A percentile compares a stretch with the other conserved stretches of the same genome.
These are phyloP conservation scores for Fraxinus baroniana DNA, from an alignment of 305 asterid species.

Conservation along the genomic window DNA sequence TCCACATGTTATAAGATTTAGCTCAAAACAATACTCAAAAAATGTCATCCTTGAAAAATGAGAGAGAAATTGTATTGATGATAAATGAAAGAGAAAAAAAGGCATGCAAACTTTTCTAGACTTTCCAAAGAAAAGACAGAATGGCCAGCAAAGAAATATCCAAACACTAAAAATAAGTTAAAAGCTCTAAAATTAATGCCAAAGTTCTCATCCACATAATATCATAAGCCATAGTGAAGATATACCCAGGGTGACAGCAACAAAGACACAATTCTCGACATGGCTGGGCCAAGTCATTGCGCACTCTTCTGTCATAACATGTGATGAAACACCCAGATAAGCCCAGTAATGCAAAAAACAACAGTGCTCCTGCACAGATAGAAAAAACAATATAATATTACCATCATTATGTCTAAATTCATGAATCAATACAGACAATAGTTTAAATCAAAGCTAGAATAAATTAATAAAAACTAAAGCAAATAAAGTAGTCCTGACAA, in stretches of 20 bases:
- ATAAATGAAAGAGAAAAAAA: neutral
- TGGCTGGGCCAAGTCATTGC: conserved; percentile 94
- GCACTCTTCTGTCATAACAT: conserved; percentile 93
- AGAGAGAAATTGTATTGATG: neutral
- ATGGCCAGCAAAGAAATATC: neutral
- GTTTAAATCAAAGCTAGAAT: too few species aligned
- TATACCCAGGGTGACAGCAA: conserved; percentile 95
- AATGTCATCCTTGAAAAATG: neutral
- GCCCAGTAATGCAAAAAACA: conserved; percentile 87
- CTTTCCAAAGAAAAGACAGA: neutral
- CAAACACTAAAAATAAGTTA: neutral
- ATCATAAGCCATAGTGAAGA: conserved; percentile 11
- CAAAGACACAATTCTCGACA: conserved; percentile 82
- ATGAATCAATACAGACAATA: neutral
- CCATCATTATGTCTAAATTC: neutral
- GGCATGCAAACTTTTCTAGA: neutral
- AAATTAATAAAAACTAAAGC: too few species aligned
- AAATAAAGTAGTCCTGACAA: too few species aligned
- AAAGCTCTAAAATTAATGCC: neutral
- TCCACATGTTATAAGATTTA: neutral
- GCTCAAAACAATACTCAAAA: neutral
- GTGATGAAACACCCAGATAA: conserved; percentile 92
- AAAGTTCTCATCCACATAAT: neutral
- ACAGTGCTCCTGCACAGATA: conserved; percentile 64
- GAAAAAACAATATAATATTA: neutral